Evolutionary conservation across 2,329 filamentous ascomycete genomes (phyloP).

Genomic region (Drechslerella dactyloides): DNA sequence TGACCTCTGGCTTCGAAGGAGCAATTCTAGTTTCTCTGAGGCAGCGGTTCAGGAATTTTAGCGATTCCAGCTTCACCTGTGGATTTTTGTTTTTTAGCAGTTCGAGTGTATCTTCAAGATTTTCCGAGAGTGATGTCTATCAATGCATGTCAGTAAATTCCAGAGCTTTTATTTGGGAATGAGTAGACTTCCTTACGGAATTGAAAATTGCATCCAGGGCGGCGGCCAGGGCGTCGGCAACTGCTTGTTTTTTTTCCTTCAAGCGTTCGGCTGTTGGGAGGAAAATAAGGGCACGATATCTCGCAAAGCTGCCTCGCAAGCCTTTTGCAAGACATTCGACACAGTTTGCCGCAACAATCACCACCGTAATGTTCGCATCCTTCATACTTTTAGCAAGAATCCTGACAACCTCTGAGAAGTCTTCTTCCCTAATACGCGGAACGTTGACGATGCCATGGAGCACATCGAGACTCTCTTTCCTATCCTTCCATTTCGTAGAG

Average conservation of each 20-base stretch:
- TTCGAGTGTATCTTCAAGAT: constrained; percentile 85
- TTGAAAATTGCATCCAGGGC: constrained; percentile 77
- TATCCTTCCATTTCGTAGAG: constrained; percentile 97
- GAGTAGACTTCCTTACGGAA: constrained; percentile 56
- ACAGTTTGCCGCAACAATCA: constrained; percentile 90
- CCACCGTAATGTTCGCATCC: constrained; percentile 94
- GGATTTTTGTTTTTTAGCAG: constrained; percentile 94
- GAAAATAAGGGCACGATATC: constrained; percentile 81
- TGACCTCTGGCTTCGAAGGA: constrained; percentile 82
- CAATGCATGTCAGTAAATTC: constrained; percentile 59
- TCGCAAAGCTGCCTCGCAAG: constrained; percentile 76
- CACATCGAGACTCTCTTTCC: constrained; percentile 90
- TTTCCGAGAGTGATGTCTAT: constrained; percentile 76
- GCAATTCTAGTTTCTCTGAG: constrained; percentile 82
- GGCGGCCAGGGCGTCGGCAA: constrained; percentile 83
- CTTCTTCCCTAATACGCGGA: constrained; percentile 87
- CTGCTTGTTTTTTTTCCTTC: constrained; percentile 93
- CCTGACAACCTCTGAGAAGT: constrained; percentile 82
- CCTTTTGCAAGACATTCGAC: constrained; percentile 89
- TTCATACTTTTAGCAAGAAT: constrained; percentile 96
- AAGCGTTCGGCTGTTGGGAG: constrained; percentile 90
- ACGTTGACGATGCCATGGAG: constrained; percentile 78
- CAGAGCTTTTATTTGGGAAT: not conserved
- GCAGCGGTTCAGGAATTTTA: constrained; percentile 89
- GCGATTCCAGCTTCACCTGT: constrained; percentile 92